Conservation (phyloP, 306 rosid genomes). For the Medicago ruthenica region DNA sequence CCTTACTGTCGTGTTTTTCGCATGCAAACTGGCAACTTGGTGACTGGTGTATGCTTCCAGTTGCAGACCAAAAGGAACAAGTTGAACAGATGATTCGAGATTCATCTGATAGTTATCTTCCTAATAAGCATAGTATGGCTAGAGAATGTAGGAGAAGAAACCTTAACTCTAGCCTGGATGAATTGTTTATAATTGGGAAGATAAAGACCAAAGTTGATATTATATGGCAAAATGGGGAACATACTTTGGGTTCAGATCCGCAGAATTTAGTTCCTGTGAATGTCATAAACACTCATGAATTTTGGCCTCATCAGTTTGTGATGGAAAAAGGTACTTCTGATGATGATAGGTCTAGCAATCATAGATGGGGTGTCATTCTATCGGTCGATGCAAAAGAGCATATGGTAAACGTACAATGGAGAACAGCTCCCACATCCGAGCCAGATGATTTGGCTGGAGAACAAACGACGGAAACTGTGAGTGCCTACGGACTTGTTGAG, state of each 20-base stretch:
- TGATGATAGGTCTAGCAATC: constrained; percentile 66
- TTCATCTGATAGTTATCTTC: constrained; percentile 45
- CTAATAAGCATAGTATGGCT: constrained; percentile 48
- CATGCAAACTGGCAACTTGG: constrained; percentile 94
- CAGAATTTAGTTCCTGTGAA: constrained; percentile 68
- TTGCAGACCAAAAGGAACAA: constrained; percentile 46
- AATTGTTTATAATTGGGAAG: constrained; percentile 71
- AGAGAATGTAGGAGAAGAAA: constrained; percentile 54
- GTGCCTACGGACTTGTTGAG: constrained; percentile 89
- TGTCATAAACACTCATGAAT: constrained; percentile 76
- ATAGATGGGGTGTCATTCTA: constrained; percentile 89
- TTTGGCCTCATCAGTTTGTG: constrained; percentile 94
- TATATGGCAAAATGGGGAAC: constrained; percentile 87
- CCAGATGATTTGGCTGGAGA: constrained; percentile 52
- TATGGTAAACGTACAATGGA: constrained; percentile 84
- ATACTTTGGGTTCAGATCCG: constrained; percentile 66
- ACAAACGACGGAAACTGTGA: constrained; percentile 65
- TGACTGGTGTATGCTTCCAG: constrained; percentile 86
- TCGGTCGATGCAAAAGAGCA: constrained; percentile 83
- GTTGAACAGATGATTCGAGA: constrained; percentile 40
- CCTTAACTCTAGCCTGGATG: constrained; percentile 50
- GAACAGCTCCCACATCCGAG: constrained; percentile 46
- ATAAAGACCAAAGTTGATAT: constrained; percentile 81
- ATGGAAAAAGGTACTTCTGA: constrained; percentile 75
- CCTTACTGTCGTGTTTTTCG: constrained; percentile 76